Base-by-base conservation (phyloP, 352 stramenopile genomes). In the Phytophthora fragariaefolia region DNA sequence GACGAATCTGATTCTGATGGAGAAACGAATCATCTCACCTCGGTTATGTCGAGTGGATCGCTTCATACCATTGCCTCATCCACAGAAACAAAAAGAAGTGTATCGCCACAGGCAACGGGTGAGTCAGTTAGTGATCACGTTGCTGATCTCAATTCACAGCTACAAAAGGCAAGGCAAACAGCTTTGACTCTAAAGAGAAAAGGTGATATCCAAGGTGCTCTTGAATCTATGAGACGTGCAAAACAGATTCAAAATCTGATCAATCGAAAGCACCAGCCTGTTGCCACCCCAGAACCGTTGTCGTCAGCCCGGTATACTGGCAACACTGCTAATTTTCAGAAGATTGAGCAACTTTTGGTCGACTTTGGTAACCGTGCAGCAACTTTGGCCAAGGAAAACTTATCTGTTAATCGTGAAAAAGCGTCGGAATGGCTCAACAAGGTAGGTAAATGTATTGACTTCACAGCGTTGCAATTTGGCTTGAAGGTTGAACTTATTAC, bases 161-260 rank as follows among this genome's bases (percentile, higher is more conserved):
- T 95, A 23, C 51, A 82, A 28, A 62, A 76, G 10, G 45, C 70
- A 18, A 89, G 83, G 52, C 60, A 76, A 22, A 55, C 54, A 2
- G 85, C 85, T 9, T 59, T 93, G 9, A 47, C 49, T 20, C 46
- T 90, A 32, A 95, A 95, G 54, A 72, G 79, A 20, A 73, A 85
- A 20, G 80, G 82, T 12, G 68, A 88, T 34, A 66, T 88, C n/a
- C 55, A 83, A 28, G 82, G 67, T 22, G 87, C 87, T 1, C 52
- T 93, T n/a, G 79, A 82, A 7, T 77, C 74, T 20, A 83, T 95
- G 80, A 76, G 80, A 13, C 80, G 80, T n/a, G 59, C 80, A 9
- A 95, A 95, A 64, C 78, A 90, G 46, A 84, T 93, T 38, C 78
- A 95, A 57, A 67, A 68, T 27, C 66, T 90, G 1, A 77, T 93